These are phyloP conservation scores for Chytridium lagenaria DNA, from an alignment of 371 early-diverging fungal species.

Conservation along the genomic window DNA sequence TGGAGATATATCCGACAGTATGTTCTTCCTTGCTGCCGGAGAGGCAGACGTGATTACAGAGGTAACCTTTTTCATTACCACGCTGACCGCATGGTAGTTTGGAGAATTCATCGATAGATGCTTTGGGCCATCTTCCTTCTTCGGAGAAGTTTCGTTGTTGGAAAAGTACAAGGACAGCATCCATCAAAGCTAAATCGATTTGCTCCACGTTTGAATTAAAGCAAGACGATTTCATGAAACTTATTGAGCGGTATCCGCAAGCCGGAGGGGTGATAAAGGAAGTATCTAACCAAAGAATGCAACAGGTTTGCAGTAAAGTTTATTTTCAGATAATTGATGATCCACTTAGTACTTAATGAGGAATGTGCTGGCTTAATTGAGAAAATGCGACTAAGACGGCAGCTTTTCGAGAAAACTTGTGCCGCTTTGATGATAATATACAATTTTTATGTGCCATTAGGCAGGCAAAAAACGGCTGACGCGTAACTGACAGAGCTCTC, in stretches of 20 bases:
- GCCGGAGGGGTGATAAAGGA: slow-evolving; percentile 43
- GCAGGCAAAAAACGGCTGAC: slow-evolving; percentile 35
- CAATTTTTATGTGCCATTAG: neutral
- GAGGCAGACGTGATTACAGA: slow-evolving; percentile 55
- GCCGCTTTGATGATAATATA: neutral
- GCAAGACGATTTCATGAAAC: slow-evolving; percentile 34
- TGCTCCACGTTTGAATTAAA: slow-evolving; percentile 56
- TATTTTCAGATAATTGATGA: neutral
- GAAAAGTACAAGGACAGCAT: slow-evolving; percentile 62
- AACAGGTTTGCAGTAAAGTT: slow-evolving; percentile 22
- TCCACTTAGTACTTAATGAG: slow-evolving; percentile 35
- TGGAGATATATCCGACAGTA: slow-evolving; percentile 45
- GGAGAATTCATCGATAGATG: slow-evolving; percentile 42
- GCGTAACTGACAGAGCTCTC: slow-evolving; percentile 64
- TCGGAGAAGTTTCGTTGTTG: slow-evolving; percentile 66
- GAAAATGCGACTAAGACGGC: no score
- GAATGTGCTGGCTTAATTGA: slow-evolving; percentile 39
- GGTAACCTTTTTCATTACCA: slow-evolving; percentile 4
- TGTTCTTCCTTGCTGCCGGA: slow-evolving; percentile 63
- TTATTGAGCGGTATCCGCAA: slow-evolving; percentile 36
- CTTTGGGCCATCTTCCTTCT: slow-evolving; percentile 47
- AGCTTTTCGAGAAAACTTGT: no score
- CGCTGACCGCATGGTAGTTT: slow-evolving; percentile 25
- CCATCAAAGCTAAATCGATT: slow-evolving; percentile 42
- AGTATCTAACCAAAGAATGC: slow-evolving; percentile 44